phyloP scores from a whole-genome alignment of 2,329 filamentous ascomycete species.

The Colletotrichum tropicale region DNA sequence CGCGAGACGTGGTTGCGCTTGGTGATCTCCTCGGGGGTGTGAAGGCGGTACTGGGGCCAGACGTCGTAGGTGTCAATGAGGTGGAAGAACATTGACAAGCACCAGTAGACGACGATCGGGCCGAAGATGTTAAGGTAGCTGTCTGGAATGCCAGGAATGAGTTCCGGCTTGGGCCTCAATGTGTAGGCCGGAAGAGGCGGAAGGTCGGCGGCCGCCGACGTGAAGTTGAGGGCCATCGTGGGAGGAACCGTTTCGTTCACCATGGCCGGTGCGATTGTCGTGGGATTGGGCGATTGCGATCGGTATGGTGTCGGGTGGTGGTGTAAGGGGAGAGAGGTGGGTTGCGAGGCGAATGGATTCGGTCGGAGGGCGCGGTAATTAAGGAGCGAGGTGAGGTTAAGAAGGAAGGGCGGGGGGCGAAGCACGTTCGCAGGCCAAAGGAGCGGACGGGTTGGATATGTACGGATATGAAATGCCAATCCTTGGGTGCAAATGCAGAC shows the following conservation, averaged over 20 bases:
- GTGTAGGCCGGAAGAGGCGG: slow-evolving; percentile 88
- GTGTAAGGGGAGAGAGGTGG: not conserved
- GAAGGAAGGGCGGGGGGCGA: not conserved
- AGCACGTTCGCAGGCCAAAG: not conserved
- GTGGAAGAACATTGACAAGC: slow-evolving; percentile 85
- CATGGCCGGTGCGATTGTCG: slow-evolving; percentile 32
- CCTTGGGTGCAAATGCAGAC: not conserved
- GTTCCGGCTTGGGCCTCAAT: slow-evolving; percentile 69
- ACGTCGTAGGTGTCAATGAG: slow-evolving; percentile 83
- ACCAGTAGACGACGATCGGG: slow-evolving; percentile 89
- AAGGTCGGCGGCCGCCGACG: slow-evolving; percentile 63
- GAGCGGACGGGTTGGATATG: not conserved
- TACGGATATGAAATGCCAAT: slow-evolving; percentile 4
- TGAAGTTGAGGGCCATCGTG: slow-evolving; percentile 53
- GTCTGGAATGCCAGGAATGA: slow-evolving; percentile 82
- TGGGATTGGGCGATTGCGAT: not conserved
- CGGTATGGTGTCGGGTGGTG: not conserved
- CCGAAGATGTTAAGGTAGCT: slow-evolving; percentile 76
- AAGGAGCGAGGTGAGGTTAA: not conserved
- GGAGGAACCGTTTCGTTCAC: slow-evolving; percentile 39
- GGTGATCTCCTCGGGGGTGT: slow-evolving; percentile 89
- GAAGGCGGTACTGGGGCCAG: slow-evolving; percentile 89
- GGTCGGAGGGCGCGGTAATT: not conserved
- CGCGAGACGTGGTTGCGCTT: slow-evolving; percentile 87
- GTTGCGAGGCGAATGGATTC: not conserved